A percentile compares a stretch with the other conserved stretches of the same genome.
Conservation (phyloP, 2,329 filamentous ascomycete genomes). For the Drechslerella dactyloides region DNA sequence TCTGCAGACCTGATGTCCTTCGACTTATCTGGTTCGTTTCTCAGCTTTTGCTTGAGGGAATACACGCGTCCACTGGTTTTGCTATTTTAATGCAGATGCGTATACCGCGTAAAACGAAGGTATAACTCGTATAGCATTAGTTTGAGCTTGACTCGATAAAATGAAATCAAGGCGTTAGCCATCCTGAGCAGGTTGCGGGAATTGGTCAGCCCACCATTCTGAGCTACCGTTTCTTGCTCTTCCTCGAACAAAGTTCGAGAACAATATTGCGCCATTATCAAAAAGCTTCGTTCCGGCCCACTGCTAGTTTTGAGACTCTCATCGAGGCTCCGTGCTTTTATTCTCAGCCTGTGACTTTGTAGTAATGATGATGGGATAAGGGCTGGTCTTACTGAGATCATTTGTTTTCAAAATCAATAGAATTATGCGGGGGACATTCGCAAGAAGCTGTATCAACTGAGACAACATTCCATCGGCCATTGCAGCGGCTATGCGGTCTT, state of each 20-base stretch:
- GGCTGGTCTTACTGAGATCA: conserved; percentile 68
- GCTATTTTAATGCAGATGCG: neutral
- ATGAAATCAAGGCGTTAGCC: conserved; percentile 19
- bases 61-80: too few relatives aligned
- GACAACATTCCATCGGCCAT: conserved; percentile 87
- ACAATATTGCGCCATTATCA: conserved; percentile 74
- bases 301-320: conserved; percentile 81
- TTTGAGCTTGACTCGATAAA: conserved; percentile 27
- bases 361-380: conserved; percentile 50
- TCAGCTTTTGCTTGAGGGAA: too few relatives aligned
- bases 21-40: too few relatives aligned
- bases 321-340: conserved; percentile 75
- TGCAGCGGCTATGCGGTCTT: conserved; percentile 81
- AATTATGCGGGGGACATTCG: conserved; percentile 88
- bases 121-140: conserved; percentile 35
- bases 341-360: neutral
- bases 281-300: conserved; percentile 69
- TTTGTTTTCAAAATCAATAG: conserved; percentile 97
- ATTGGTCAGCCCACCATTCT: conserved; percentile 65
- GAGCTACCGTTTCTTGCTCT: conserved; percentile 66
- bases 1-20: too few relatives aligned
- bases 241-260: conserved; percentile 71
- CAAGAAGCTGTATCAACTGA: conserved; percentile 84
- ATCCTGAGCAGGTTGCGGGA: conserved; percentile 64
- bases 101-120: conserved; percentile 11